Percentiles rank a stretch among this genome's conserved stretches.
Evolutionary conservation across 148 eudicot species (phyloP).

Genomic region (Vaccinium corymbosum): DNA sequence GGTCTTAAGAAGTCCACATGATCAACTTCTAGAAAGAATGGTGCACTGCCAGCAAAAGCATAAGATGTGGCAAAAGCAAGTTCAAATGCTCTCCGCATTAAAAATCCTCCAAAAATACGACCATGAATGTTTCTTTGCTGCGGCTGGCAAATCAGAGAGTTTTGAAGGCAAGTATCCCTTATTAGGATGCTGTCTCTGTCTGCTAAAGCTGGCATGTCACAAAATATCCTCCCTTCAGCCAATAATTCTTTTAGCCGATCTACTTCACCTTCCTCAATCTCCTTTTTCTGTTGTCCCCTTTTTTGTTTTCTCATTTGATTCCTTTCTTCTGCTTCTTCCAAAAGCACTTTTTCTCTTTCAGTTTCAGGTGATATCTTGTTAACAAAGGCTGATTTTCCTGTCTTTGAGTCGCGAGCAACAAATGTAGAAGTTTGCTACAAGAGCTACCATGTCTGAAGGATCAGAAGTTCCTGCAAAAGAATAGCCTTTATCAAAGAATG

Average conservation of each 20-base stretch:
- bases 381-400: slow-evolving; percentile 75
- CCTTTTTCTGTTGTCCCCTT: slow-evolving; percentile 46
- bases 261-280: slow-evolving; percentile 35
- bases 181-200: slow-evolving; percentile 89
- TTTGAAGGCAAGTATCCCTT: slow-evolving; percentile 70
- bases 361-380: slow-evolving; percentile 69
- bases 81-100: slow-evolving; percentile 89
- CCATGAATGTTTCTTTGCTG: slow-evolving; percentile 92
- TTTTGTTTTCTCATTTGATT: slow-evolving; percentile 58
- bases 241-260: slow-evolving; percentile 54
- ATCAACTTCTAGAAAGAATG: slow-evolving; percentile 84
- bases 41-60: slow-evolving; percentile 85
- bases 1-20: slow-evolving; percentile 93
- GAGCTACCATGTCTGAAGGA: slow-evolving; percentile 49
- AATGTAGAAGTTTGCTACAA: slow-evolving; percentile 90
- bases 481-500: background rate
- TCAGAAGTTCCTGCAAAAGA: slow-evolving; percentile 41
- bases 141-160: slow-evolving; percentile 82
- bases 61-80: slow-evolving; percentile 80
- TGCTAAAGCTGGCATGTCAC: slow-evolving; percentile 91
- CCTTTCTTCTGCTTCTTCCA: slow-evolving; percentile 85
- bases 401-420: slow-evolving; percentile 79
- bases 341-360: slow-evolving; percentile 55
- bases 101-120: slow-evolving; percentile 87
- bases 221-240: slow-evolving; percentile 74